A percentile compares a stretch with the other conserved stretches of the same genome.
Conservation (phyloP, 257 asterid species). For the Coffea eugenioides region DNA sequence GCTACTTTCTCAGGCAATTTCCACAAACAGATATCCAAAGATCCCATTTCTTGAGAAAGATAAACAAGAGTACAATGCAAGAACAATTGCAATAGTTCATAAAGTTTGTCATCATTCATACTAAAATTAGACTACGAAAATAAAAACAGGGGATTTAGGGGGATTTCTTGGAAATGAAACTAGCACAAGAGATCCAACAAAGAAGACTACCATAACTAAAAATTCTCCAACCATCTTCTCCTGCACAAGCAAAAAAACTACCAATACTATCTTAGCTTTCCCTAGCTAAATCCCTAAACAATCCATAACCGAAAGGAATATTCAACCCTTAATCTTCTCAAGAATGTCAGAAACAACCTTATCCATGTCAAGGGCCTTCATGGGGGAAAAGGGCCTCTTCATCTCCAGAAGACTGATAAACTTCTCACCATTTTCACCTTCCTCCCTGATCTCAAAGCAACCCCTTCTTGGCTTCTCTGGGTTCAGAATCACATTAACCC, state of each 20-base stretch:
- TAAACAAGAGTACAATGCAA: not conserved
- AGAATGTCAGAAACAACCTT: conserved; percentile 59
- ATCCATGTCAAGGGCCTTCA: conserved; percentile 70
- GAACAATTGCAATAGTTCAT: not conserved
- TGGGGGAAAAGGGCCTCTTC: conserved; percentile 69
- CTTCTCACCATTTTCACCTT: conserved; percentile 48
- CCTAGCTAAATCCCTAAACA: not conserved
- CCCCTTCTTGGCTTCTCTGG: conserved; percentile 82
- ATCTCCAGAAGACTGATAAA: conserved; percentile 61
- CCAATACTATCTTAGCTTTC: not conserved
- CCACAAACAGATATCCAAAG: not conserved
- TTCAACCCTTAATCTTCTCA: conserved; percentile 38
- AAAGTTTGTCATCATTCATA: not conserved
- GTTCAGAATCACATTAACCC: conserved; percentile 63
- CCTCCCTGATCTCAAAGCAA: conserved; percentile 78
- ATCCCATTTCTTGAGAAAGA: not conserved
- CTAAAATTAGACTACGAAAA: not conserved
- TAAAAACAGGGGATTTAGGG: not conserved
- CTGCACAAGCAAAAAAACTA: not conserved
- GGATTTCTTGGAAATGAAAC: not conserved
- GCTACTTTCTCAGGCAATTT: not conserved
- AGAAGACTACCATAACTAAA: too few relatives aligned
- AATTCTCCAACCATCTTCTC: not conserved
- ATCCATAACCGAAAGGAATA: not conserved
- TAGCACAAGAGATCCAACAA: not conserved